Base-by-base conservation (phyloP, 2,329 filamentous ascomycete genomes). In the Fusarium zealandicum region DNA sequence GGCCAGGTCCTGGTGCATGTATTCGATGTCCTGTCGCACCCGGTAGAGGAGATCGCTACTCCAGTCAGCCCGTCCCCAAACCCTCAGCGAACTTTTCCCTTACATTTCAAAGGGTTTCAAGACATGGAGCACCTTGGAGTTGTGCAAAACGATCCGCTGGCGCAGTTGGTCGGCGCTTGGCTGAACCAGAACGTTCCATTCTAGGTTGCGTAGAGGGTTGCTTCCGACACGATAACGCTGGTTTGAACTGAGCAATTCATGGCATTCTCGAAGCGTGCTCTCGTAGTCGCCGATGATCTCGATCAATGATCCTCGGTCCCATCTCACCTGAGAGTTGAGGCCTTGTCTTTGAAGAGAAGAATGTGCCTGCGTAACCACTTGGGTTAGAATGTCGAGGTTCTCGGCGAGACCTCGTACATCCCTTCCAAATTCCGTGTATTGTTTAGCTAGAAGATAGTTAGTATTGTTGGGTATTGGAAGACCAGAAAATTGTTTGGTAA, bases 81-180 rank as follows among this genome's bases (percentile, higher is more conserved):
- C 38, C 40, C 8, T 11, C 8, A 10, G 13, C n/a, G 9, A 6
- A 4, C 3, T 9, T 6, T 4, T 13, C 3, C 54, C 71, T 59
- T 54, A 73, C 72, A 75, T 71, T 43, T 75, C 70, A 36, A 75
- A 73, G 1, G 73, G 73, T 41, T 72, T 71, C 30, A 75, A 39
- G 1, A 74, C 54, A 27, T 70, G 71, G 12, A 68, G 49, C 7
- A 75, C 61, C 48, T 72, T 73, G 16, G 68, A 67, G 50, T 71
- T 73, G 46, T 75, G 73, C 13, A 74, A 53, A n/a, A 59, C 53
- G 16, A 75, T 71, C 6, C 67, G 63, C 27, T 64, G 54, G 6
- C 72, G 69, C 7, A 75, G 58, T 18, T 65, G 63, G 16, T 75
- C 71, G 18, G 67, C 73, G 12, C 39, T 56, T 1, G 72, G 71